These are phyloP conservation scores for Boletus reticuloceps DNA, from an alignment of 768 basidiomycete species.

Conservation along the genomic window DNA sequence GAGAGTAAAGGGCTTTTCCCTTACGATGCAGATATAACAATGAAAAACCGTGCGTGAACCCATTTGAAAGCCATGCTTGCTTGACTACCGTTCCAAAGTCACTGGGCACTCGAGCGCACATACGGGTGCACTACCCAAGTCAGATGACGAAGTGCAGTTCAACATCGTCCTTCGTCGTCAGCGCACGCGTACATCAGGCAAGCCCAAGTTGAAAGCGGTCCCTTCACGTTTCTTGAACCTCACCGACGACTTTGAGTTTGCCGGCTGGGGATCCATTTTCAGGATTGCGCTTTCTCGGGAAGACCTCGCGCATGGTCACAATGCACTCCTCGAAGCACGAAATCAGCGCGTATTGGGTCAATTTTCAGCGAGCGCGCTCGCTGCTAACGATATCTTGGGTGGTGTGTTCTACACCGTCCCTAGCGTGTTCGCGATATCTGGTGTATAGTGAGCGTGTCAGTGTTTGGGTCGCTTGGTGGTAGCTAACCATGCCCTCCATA, in stretches of 20 bases:
- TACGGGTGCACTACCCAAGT: slow-evolving; percentile 31
- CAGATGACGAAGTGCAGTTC: slow-evolving; percentile 43
- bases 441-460: slow-evolving; percentile 54
- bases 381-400: slow-evolving; percentile 66
- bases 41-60: slow-evolving; percentile 2
- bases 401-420: slow-evolving; percentile 71
- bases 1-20: background rate
- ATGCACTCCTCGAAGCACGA: slow-evolving; percentile 28
- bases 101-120: background rate
- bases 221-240: slow-evolving; percentile 65
- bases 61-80: background rate
- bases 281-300: slow-evolving; percentile 44
- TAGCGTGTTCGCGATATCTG: slow-evolving; percentile 55
- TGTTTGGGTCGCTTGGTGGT: background rate
- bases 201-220: slow-evolving; percentile 36
- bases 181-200: slow-evolving; percentile 44
- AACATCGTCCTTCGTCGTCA: slow-evolving; percentile 62
- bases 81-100: slow-evolving; percentile 1
- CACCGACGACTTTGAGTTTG: slow-evolving; percentile 64
- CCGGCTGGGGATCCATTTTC: slow-evolving; percentile 62
- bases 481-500: background rate
- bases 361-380: slow-evolving; percentile 62
- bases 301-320: slow-evolving; percentile 38
- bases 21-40: background rate
- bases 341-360: slow-evolving; percentile 52